Conservation (phyloP, 345 rosid genomes). For the Turritis glabra region DNA sequence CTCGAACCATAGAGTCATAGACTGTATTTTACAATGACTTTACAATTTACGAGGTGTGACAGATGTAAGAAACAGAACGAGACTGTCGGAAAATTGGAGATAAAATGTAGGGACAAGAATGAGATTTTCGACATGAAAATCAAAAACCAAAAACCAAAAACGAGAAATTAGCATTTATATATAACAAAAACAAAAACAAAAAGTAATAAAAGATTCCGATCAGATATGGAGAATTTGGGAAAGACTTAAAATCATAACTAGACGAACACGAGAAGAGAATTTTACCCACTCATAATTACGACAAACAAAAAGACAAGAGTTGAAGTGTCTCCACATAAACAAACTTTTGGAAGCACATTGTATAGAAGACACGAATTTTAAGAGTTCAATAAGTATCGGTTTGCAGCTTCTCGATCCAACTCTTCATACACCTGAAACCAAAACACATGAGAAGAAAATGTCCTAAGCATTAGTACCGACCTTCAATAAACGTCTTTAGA, state of each 20-base stretch:
- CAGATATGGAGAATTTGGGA: neutral
- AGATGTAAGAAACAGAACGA: constrained; percentile 19
- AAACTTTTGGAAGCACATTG: constrained; percentile 15
- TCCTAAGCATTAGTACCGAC: neutral
- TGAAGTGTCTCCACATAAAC: constrained; percentile 10
- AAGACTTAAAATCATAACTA: constrained; percentile 15
- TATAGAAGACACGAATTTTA: constrained; percentile 14
- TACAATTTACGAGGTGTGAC: neutral
- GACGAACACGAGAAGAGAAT: constrained; percentile 11
- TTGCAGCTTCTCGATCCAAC: constrained; percentile 63
- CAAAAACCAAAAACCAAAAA: neutral
- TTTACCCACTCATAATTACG: constrained; percentile 23
- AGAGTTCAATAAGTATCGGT: constrained; percentile 29
- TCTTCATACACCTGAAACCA: constrained; percentile 64
- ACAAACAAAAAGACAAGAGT: neutral
- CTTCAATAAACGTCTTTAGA: neutral
- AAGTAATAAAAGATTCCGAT: neutral
- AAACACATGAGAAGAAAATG: neutral
- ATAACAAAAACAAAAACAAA: neutral
- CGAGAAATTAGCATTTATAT: neutral
- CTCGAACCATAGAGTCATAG: neutral
- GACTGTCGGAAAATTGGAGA: constrained; percentile 1
- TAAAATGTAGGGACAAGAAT: neutral
- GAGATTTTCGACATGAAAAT: neutral
- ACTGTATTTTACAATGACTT: neutral